Evolutionary conservation across 371 early-diverging fungal genomes (phyloP).

Genomic region (Mucor piriformis): DNA sequence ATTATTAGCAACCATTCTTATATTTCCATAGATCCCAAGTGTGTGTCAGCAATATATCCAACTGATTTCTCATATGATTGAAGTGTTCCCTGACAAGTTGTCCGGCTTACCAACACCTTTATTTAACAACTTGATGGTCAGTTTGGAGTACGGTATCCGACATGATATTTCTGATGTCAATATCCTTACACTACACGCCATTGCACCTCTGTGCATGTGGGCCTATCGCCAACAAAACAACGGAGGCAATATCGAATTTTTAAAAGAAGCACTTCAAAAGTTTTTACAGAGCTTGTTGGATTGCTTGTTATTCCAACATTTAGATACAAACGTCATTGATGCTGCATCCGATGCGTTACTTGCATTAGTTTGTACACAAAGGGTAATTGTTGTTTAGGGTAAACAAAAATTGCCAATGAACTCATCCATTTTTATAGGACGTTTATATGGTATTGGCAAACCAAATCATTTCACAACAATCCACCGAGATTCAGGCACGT

Average conservation of each 20-base stretch:
- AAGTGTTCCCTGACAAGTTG: conserved; percentile 70
- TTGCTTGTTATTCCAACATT: conserved; percentile 59
- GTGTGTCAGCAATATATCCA: conserved; percentile 71
- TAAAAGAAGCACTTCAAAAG: conserved; percentile 54
- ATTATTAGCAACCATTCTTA: background rate
- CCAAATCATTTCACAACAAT: conserved; percentile 58
- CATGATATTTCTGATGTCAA: conserved; percentile 65
- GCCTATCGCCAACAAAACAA: conserved; percentile 40
- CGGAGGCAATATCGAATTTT: conserved; percentile 29
- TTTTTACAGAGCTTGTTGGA: conserved; percentile 59
- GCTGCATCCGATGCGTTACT: conserved; percentile 65
- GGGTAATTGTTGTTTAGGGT: too few relatives aligned
- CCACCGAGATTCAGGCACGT: conserved; percentile 50
- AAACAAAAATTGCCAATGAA: conserved; percentile 11
- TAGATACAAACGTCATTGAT: conserved; percentile 63
- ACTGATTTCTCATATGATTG: conserved; percentile 67
- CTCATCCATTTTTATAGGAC: conserved; percentile 14
- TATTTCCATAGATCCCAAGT: conserved; percentile 63
- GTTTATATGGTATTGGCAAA: conserved; percentile 41
- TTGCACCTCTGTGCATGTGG: conserved; percentile 62
- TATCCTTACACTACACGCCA: conserved; percentile 64
- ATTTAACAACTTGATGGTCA: conserved; percentile 62
- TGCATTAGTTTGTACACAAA: conserved; percentile 55
- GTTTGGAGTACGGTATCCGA: conserved; percentile 68
- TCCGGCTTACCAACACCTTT: conserved; percentile 56